These are phyloP conservation scores for Panicum virgatum DNA, from an alignment of 202 grass and related monocot genomes.

Conservation along the genomic window DNA sequence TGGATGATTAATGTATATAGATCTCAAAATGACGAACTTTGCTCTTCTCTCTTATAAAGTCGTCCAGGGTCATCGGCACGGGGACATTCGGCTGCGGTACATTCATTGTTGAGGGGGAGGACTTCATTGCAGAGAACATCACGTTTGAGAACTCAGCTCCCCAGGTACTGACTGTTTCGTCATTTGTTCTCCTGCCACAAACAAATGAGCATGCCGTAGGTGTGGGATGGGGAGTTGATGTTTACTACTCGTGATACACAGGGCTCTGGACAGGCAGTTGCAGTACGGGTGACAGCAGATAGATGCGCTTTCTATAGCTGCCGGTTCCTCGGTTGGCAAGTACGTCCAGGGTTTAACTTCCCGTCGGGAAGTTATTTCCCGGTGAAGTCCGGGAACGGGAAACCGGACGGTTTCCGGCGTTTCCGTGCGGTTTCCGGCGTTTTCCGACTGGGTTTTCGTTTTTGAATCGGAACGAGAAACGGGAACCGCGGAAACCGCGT, in stretches of 20 bases:
- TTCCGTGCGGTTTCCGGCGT: too few relatives aligned
- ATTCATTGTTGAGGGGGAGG: slow-evolving; percentile 79
- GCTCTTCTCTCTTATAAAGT: slow-evolving; percentile 33
- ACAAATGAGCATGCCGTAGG: slow-evolving; percentile 9
- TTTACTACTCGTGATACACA: slow-evolving; percentile 48
- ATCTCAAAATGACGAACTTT: neutral
- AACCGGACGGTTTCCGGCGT: too few relatives aligned
- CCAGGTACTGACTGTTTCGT: slow-evolving; percentile 55
- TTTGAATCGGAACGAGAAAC: too few relatives aligned
- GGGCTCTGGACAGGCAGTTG: slow-evolving; percentile 96
- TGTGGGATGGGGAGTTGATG: slow-evolving; percentile 26
- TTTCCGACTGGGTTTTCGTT: too few relatives aligned
- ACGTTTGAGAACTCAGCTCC: slow-evolving; percentile 95
- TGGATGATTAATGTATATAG: slow-evolving; percentile 18
- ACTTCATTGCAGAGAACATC: slow-evolving; percentile 95
- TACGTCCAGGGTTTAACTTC: too few relatives aligned
- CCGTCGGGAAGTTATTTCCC: too few relatives aligned
- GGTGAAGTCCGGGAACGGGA: too few relatives aligned
- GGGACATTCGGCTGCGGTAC: slow-evolving; percentile 96
- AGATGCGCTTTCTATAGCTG: slow-evolving; percentile 91
- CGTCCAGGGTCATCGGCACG: slow-evolving; percentile 83
- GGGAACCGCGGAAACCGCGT: too few relatives aligned
- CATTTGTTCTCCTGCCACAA: slow-evolving; percentile 9
- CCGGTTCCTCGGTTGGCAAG: slow-evolving; percentile 94
- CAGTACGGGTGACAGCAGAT: slow-evolving; percentile 87